phyloP scores from a whole-genome alignment of 2,329 filamentous ascomycete species.

The Phaeosphaeria sp. region DNA sequence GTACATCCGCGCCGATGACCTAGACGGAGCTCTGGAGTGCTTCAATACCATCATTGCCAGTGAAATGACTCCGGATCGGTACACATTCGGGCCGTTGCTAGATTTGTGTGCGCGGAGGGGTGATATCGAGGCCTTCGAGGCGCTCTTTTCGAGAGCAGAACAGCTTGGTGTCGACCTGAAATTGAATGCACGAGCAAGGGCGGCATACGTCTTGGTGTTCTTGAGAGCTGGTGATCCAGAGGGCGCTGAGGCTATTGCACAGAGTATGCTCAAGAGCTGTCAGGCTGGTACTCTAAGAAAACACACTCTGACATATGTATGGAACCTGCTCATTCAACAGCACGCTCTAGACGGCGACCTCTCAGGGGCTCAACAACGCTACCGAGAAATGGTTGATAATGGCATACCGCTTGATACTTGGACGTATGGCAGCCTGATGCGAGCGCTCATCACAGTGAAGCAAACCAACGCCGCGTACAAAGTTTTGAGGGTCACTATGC shows the following conservation, averaged over 20 bases:
- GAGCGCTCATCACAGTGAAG: slow-evolving; percentile 59
- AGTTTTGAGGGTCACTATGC: slow-evolving; percentile 61
- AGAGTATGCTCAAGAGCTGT: slow-evolving; percentile 61
- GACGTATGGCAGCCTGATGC: slow-evolving; percentile 69
- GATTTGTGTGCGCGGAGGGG: slow-evolving; percentile 73
- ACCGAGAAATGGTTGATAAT: slow-evolving; percentile 62
- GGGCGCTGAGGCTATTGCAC: slow-evolving; percentile 59
- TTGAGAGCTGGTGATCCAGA: slow-evolving; percentile 55
- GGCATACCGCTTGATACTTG: slow-evolving; percentile 60
- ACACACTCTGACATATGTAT: slow-evolving; percentile 66
- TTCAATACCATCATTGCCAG: slow-evolving; percentile 67
- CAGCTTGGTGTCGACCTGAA: slow-evolving; percentile 41
- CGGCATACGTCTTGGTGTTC: slow-evolving; percentile 68
- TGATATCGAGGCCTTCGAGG: slow-evolving; percentile 72
- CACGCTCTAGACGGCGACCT: slow-evolving; percentile 70
- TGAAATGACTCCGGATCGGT: slow-evolving; percentile 62
- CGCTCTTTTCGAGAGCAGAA: slow-evolving; percentile 70
- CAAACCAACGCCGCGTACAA: slow-evolving; percentile 63
- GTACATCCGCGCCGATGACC: slow-evolving; percentile 70
- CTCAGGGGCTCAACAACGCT: slow-evolving; percentile 59
- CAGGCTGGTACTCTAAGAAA: slow-evolving; percentile 52
- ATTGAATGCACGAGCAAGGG: slow-evolving; percentile 29
- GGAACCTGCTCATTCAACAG: slow-evolving; percentile 78
- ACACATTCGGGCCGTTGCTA: slow-evolving; percentile 78
- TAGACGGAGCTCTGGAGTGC: slow-evolving; percentile 67